phyloP scores from a whole-genome alignment of 2,329 filamentous ascomycete genomes.

The Ophiostoma ulmi region DNA sequence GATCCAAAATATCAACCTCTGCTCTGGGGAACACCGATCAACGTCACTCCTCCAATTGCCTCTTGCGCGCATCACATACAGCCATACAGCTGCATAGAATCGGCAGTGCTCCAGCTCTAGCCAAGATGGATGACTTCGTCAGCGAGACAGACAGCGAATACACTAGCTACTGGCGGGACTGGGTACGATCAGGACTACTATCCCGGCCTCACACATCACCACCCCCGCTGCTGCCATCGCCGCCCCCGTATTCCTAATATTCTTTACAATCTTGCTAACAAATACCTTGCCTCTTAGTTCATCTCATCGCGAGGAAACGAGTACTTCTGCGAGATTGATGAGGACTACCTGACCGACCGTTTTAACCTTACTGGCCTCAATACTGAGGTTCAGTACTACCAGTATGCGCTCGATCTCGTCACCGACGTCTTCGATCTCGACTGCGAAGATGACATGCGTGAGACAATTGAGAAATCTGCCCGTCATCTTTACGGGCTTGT shows the following conservation, averaged over 20 bases:
- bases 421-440: conserved; percentile 98
- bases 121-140: conserved; percentile 89
- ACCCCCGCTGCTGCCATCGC: neutral
- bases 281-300: conserved; percentile 55
- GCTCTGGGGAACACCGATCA: neutral
- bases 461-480: conserved; percentile 96
- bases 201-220: neutral
- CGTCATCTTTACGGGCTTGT: conserved; percentile 93
- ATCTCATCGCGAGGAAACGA: conserved; percentile 97
- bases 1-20: conserved; percentile 10
- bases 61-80: conserved; percentile 1
- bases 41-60: neutral
- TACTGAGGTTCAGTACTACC: conserved; percentile 96
- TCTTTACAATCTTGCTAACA: neutral
- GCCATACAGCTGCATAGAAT: neutral
- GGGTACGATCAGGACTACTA: conserved; percentile 60
- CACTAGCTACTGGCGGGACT: conserved; percentile 98
- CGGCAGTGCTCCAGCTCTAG: neutral
- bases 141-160: conserved; percentile 99
- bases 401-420: conserved; percentile 94
- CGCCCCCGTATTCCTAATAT: neutral
- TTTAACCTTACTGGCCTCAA: conserved; percentile 98
- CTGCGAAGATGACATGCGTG: conserved; percentile 96
- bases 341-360: conserved; percentile 95
- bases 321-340: conserved; percentile 99